Evolutionary conservation across 768 basidiomycete species (phyloP), one percentile per base, ranked within the genome.

Genomic region (Trametes elegans): DNA sequence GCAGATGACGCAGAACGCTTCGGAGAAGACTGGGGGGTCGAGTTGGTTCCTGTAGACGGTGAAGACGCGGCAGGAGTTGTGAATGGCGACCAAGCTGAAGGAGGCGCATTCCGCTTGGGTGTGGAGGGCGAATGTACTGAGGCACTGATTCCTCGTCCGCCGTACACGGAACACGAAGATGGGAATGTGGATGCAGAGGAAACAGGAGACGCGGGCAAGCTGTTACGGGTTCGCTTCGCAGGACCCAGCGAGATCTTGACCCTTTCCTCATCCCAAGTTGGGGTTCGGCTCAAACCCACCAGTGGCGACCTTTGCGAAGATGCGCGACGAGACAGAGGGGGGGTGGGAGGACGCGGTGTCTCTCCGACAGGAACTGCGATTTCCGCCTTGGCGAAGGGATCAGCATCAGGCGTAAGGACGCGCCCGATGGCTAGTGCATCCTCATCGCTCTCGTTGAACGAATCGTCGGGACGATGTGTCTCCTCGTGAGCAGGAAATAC

Each of bases 341-440:
- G 51, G 16, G 51, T 58, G 4, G 57, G 57, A 10, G 51, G 57
- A 2, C 57, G 45, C 5, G 57, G 57, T 14, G 57, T 53, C 2
- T 47, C 46, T 8, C 53, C 51, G 5, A 40, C 23, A 5, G 57
- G 51, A 6, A 63, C 26, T 13, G 42, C 51, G 16, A 68, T 63
- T 14, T 64, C 62, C 9, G 47, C 53, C 50, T 65, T 65, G 34
- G 58, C 59, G 47, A 69, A 69, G 4, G 68, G 68, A 52, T 69
- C 68, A 5, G 46, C 55, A 32, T 67, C 66, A 0, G 64, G 68
- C 3, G 68, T 69, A 10, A 69, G 55, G 9, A 69, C 68, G 24
- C 68, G 61, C 9, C 61, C 66, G 27, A 67, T 56, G 1, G 53
- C 49, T 4, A 57, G 31, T 8, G 56, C 45, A 24, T 64, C 61